Conservation (phyloP, 2,329 filamentous ascomycete genomes). For the Orbilia javanica region DNA sequence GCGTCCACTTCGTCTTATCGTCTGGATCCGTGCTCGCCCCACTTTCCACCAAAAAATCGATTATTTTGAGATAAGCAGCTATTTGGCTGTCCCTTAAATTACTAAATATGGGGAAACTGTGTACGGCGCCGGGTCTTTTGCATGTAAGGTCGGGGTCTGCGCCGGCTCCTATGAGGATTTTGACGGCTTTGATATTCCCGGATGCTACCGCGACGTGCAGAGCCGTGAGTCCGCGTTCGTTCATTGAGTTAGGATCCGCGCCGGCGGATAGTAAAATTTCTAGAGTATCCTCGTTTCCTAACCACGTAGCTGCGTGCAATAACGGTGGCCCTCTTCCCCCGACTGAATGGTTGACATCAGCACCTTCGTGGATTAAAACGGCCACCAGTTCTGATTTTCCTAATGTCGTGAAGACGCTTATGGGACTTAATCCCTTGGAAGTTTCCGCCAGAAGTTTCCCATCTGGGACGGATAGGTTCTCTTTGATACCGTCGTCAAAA, state of each 20-base stretch:
- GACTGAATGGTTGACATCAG: constrained; percentile 47
- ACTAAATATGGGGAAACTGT: constrained; percentile 35
- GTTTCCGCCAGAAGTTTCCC: constrained; percentile 32
- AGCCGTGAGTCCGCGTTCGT: constrained; percentile 61
- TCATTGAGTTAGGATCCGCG: constrained; percentile 65
- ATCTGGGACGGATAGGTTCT: constrained; percentile 27
- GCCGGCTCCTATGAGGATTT: constrained; percentile 57
- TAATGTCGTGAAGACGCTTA: constrained; percentile 20
- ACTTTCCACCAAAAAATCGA: constrained; percentile 59
- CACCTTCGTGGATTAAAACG: constrained; percentile 59
- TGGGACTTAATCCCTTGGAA: constrained; percentile 7
- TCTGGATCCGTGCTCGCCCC: constrained; percentile 40
- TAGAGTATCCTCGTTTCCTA: constrained; percentile 62
- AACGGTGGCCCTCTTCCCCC: constrained; percentile 48
- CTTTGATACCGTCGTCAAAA: constrained; percentile 8
- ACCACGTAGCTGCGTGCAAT: constrained; percentile 59
- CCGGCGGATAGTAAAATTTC: constrained; percentile 64
- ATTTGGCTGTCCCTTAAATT: constrained; percentile 39
- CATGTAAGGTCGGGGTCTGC: constrained; percentile 51
- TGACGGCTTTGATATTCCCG: constrained; percentile 58
- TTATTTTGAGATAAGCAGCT: constrained; percentile 52
- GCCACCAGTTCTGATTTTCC: constrained; percentile 59
- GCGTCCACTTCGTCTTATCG: constrained; percentile 24
- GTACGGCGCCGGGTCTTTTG: constrained; percentile 17
- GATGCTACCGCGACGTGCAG: constrained; percentile 55